Evolutionary conservation across 2,329 filamentous ascomycete genomes (phyloP), one percentile per base, ranked within the genome.

Genomic region (Chrysosporium keratinophilum): DNA sequence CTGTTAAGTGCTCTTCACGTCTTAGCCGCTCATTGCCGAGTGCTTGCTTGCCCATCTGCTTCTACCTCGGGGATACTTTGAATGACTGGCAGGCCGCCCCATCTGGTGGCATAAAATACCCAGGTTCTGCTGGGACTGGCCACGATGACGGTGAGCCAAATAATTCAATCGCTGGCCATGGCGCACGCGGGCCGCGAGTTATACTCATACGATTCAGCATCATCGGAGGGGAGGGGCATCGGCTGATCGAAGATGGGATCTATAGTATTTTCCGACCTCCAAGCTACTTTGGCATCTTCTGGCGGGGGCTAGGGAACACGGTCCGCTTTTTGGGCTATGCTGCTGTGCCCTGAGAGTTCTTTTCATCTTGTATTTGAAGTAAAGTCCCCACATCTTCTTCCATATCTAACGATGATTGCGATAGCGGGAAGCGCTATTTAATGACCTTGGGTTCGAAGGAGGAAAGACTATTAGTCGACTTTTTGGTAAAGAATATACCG

Each of bases 261-360:
- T 98, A 97, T 68, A 73, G 74, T 5, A 68, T 78, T 43, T 73
- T 94, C 50, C 76, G 93, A 20, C 93, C 98, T 69, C 93, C 93
- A 11, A 86, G 85, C 56, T 98, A 98, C 71, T 96, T 97, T 73
- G 93, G 91, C 2, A 98, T 96, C 74, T 98, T 95, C 71, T 97
- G 89, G 83, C 98, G 91, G 91, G 88, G 87, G 0, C 65, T 97
- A n/a, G 91, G 91, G 15, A 98, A 98, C 70, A 71, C 79, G 7
- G 60, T 95, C 1, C 95, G 88, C 67, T 81, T 94, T 54, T 60
- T 83, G 5, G 85, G 71, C 1, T 97, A 95, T 73, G 71, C 80
- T 0, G 67, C 78, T 6, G 85, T 94, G 14, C 69, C 98, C 60
- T 96, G 88, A 88, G 77, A 74, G 56, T 98, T 98, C 69, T 98